Conservation (phyloP, 1,139 yeast species). For the Fermentozyma sake region DNA sequence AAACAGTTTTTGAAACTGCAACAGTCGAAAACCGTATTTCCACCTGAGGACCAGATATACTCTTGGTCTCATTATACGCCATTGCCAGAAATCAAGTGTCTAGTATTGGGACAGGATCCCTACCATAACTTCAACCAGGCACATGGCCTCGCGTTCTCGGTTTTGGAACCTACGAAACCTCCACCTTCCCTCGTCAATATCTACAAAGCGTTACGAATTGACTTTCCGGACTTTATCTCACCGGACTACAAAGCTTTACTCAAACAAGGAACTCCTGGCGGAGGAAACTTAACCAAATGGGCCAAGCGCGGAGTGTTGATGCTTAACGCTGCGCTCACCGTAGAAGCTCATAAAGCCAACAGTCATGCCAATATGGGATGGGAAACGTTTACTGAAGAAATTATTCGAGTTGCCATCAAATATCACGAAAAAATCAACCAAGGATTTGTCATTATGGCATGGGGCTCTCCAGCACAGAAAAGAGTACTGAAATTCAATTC, state of each 20-base stretch:
- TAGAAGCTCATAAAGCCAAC: slow-evolving; percentile 88
- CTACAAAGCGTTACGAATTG: slow-evolving; percentile 69
- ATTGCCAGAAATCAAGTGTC: slow-evolving; percentile 64
- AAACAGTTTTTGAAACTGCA: slow-evolving; percentile 52
- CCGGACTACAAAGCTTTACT: slow-evolving; percentile 42
- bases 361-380: slow-evolving; percentile 91
- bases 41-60: slow-evolving; percentile 73
- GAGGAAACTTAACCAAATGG: slow-evolving; percentile 81
- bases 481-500: slow-evolving; percentile 46
- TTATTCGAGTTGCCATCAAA: slow-evolving; percentile 46
- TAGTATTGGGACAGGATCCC: slow-evolving; percentile 94
- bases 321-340: slow-evolving; percentile 87
- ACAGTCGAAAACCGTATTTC: slow-evolving; percentile 55
- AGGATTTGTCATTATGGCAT: slow-evolving; percentile 78
- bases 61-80: slow-evolving; percentile 94
- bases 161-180: slow-evolving; percentile 72
- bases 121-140: slow-evolving; percentile 92
- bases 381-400: slow-evolving; percentile 83
- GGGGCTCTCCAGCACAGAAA: slow-evolving; percentile 94
- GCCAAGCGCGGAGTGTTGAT: slow-evolving; percentile 83
- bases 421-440: slow-evolving; percentile 25
- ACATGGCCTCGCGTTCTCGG: slow-evolving; percentile 94
- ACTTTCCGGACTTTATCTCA: slow-evolving; percentile 65
- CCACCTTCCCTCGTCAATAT: slow-evolving; percentile 92
- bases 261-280: slow-evolving; percentile 30